Evolutionary conservation across 75 land plant species (phyloP).

Genomic region (Pinus albicaulis): DNA sequence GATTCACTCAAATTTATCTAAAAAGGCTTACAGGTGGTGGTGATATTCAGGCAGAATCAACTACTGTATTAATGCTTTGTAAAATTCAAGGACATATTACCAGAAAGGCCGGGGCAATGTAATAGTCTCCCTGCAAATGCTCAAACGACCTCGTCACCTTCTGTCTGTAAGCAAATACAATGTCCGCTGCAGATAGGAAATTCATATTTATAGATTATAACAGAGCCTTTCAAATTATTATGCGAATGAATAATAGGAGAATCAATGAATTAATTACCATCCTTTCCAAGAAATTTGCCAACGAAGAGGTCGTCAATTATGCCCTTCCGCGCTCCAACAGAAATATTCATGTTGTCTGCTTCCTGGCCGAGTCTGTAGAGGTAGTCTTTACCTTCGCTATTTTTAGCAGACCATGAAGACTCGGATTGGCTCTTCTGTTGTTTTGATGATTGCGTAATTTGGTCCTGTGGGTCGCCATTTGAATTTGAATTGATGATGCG

Average conservation of each 20-base stretch:
- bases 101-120: constrained; percentile 16
- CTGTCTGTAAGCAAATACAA: constrained; percentile 94
- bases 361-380: constrained; percentile 88
- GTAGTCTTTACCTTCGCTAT: constrained; percentile 79
- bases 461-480: no score
- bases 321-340: constrained; percentile 86
- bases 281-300: constrained; percentile 86
- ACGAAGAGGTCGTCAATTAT: constrained; percentile 80
- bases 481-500: no score
- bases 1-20: no score
- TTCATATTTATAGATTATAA: not conserved
- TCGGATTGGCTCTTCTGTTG: constrained; percentile 10
- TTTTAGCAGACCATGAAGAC: constrained; percentile 91
- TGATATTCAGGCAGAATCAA: no score
- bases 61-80: no score
- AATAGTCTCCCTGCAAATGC: constrained; percentile 91
- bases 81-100: not conserved
- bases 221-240: not conserved
- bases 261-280: constrained; percentile 39
- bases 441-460: no score
- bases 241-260: not conserved
- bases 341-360: constrained; percentile 84
- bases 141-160: constrained; percentile 93
- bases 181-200: constrained; percentile 66
- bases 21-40: no score